Evolutionary conservation across 768 basidiomycete genomes (phyloP), one percentile per base, ranked within the genome.

Genomic region (Calocera cornea): DNA sequence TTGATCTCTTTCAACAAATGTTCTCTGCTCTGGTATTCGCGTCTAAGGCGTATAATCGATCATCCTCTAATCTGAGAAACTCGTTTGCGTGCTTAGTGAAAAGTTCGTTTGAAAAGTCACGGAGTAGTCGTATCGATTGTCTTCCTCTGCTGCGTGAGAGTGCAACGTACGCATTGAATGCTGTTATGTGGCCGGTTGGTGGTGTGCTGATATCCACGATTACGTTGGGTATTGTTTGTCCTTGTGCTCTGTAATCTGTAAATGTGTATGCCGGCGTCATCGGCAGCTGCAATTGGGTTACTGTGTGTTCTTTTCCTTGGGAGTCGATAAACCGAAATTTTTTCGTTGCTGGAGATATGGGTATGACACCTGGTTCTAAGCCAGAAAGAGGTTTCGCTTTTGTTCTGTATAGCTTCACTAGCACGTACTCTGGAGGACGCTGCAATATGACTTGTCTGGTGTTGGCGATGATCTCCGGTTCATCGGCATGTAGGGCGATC

Each of bases 141-240:
- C 75, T 54, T 1, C 78, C 77, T 64, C 64, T 34, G 65, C 76
- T 76, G 31, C 77, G 64, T 7, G 78, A 80, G 7, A 79, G 68
- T 31, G 80, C 76, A 1, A 81, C 77, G 68, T 80, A 81, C 1
- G 77, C 64, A 60, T 80, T 81, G 67, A 79, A 80, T 0, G 73
- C 74, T 0, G 72, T 72, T 0, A 81, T 67, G 0, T 34, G 19
- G 0, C 72, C 73, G 0, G 67, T 66, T 0, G 76, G 76, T 2
- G 79, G 76, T 27, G 65, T 68, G 1, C 66, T 76, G 0, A 82
- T 63, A 66, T 81, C 78, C 1, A 81, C 74, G 0, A 80, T 69
- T 0, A 79, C 76, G 44, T 72, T 66, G 2, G 8, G 2, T n/a
- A 66, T 3, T 1, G 65, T 68, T 64, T 70, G 69, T 1, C 69